phyloP scores from a whole-genome alignment of 2,329 filamentous ascomycete species.

The Beauveria sp. region DNA sequence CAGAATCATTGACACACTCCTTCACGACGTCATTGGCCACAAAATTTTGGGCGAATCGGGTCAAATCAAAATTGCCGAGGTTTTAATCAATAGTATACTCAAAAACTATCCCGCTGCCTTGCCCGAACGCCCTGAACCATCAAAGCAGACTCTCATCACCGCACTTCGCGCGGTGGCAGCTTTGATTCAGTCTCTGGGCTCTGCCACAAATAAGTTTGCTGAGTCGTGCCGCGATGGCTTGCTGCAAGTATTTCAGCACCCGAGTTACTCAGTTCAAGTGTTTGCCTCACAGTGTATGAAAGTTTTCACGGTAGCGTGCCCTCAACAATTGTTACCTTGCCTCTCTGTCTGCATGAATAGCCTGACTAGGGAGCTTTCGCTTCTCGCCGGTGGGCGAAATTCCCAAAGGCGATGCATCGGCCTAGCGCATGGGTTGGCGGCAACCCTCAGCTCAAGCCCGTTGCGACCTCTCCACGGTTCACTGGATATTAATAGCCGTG shows the following conservation, averaged over 20 bases:
- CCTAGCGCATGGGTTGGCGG: slow-evolving; percentile 84
- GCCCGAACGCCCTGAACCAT: slow-evolving; percentile 80
- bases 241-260: slow-evolving; percentile 84
- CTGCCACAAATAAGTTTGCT: slow-evolving; percentile 69
- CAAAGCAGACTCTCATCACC: slow-evolving; percentile 75
- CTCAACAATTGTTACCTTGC: slow-evolving; percentile 82
- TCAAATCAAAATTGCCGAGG: slow-evolving; percentile 73
- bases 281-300: slow-evolving; percentile 81
- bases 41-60: slow-evolving; percentile 83
- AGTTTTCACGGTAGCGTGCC: slow-evolving; percentile 80
- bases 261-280: slow-evolving; percentile 92
- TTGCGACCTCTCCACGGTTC: slow-evolving; percentile 87
- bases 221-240: slow-evolving; percentile 81
- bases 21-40: slow-evolving; percentile 76
- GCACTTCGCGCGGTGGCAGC: slow-evolving; percentile 73
- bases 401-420: slow-evolving; percentile 80
- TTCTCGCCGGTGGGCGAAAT: slow-evolving; percentile 67
- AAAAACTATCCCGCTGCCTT: slow-evolving; percentile 91
- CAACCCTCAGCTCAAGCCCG: slow-evolving; percentile 82
- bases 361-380: slow-evolving; percentile 73
- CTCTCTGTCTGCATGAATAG: slow-evolving; percentile 97
- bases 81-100: slow-evolving; percentile 76
- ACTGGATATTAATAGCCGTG: slow-evolving; percentile 87
- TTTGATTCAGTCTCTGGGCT: slow-evolving; percentile 71
- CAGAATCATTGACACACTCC: slow-evolving; percentile 72